Conservation (phyloP, 2,329 filamentous ascomycete genomes). For the Coleophoma crateriformis region DNA sequence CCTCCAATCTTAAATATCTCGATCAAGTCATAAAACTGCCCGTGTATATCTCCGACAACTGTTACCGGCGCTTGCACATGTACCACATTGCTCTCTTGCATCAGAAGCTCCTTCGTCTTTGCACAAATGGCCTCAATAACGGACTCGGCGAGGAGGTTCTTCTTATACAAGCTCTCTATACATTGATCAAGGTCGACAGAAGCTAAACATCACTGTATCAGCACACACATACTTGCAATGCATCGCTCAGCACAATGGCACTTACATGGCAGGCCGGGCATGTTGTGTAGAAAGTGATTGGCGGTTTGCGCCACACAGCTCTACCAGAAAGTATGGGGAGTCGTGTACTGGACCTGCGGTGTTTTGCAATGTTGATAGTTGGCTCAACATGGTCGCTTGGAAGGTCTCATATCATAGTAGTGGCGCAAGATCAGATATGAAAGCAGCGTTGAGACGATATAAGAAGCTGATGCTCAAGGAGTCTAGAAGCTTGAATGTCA, state of each 20-base stretch:
- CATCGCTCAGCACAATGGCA: slow-evolving; percentile 6
- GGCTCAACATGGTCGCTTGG: slow-evolving; percentile 26
- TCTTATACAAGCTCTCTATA: slow-evolving; percentile 93
- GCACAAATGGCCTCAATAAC: slow-evolving; percentile 99
- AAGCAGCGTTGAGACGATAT: too few species aligned
- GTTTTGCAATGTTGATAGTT: slow-evolving; percentile 19
- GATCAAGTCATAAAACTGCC: slow-evolving; percentile 97
- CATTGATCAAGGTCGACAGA: slow-evolving; percentile 99
- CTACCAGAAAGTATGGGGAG: slow-evolving; percentile 8
- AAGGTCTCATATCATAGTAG: slow-evolving; percentile 22
- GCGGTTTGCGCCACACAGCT: slow-evolving; percentile 16
- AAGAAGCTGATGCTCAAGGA: too few species aligned
- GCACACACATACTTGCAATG: background rate
- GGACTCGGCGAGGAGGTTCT: slow-evolving; percentile 93
- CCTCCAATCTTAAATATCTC: slow-evolving; percentile 99
- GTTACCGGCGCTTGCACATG: slow-evolving; percentile 94
- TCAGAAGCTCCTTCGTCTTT: slow-evolving; percentile 96
- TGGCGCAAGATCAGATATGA: too few species aligned
- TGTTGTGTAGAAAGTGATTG: slow-evolving; percentile 29
- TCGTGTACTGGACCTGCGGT: slow-evolving; percentile 17
- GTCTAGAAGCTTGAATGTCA: too few species aligned
- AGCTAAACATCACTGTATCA: slow-evolving; percentile 42
- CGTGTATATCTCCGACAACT: slow-evolving; percentile 97
- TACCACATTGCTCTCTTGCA: slow-evolving; percentile 99
- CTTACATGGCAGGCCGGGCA: slow-evolving; percentile 54